These are phyloP conservation scores for Odontarrhena argentea DNA, from an alignment of 345 rosid species.

Conservation along the genomic window DNA sequence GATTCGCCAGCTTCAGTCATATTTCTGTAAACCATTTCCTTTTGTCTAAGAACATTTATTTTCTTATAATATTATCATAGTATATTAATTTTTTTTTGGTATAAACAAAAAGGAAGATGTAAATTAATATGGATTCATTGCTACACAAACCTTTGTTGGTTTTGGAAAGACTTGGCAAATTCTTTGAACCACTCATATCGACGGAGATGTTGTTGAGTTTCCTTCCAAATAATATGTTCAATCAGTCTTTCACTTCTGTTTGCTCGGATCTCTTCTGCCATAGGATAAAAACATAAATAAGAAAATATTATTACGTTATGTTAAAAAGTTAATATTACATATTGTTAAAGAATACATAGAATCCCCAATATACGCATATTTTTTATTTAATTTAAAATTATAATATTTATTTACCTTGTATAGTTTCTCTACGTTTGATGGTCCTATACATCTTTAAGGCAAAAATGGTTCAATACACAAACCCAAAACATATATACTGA, in stretches of 20 bases:
- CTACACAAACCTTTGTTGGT: background rate
- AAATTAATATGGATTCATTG: background rate
- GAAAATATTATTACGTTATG: too few species aligned
- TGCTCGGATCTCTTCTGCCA: background rate
- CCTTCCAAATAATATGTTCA: background rate
- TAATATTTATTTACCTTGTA: conserved; percentile 3
- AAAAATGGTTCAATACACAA: background rate
- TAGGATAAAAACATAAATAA: background rate
- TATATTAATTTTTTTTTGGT: background rate
- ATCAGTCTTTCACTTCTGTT: background rate
- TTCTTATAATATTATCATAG: background rate
- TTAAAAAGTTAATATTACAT: background rate
- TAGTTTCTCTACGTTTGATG: background rate
- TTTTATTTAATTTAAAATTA: background rate
- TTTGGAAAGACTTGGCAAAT: background rate
- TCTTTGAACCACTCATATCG: background rate
- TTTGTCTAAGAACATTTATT: background rate
- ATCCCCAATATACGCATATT: background rate
- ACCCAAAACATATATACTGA: background rate
- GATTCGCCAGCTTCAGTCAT: background rate
- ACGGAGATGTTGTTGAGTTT: conserved; percentile 17
- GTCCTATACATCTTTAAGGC: conserved; percentile 15
- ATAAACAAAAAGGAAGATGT: background rate
- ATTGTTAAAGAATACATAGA: background rate
- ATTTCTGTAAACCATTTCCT: background rate